Evolutionary conservation across 257 asterid genomes (phyloP), one percentile per base, ranked within the genome.

Genomic region (Petunia secreta): DNA sequence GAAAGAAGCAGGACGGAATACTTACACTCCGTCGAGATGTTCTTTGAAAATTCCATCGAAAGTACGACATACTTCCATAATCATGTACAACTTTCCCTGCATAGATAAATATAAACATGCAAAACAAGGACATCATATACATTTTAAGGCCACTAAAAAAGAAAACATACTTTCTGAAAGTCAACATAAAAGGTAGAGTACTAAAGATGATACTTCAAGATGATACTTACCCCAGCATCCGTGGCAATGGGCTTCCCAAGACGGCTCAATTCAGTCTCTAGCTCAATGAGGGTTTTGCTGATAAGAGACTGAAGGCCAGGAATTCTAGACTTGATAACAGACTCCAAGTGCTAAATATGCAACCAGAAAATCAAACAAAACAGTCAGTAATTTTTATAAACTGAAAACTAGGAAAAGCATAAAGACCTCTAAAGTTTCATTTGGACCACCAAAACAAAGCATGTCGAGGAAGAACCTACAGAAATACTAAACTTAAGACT

Each of bases 241-340:
- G 97, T 89, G 46, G 99, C 99, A 80, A 95, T 84, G 79, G 98
- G 93, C 91, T 91, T 95, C 87, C 99, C 99, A 63, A 95, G 92
- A 64, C 97, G 96, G 86, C 95, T 89, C 93, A 89, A 83, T 88
- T 95, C 99, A 25, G 90, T 87, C 83, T 95, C 99, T 81, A 95
- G 87, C 78, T 95, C 99, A 85, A 90, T 87, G 55, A 95, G 87
- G 78, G 98, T 92, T 90, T 95, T 95, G 89, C 84, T 95, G 86
- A 95, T 95, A 58, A 95, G 95, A 14, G 98, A 94, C 91, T 96
- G 99, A 85, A 96, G 98, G 85, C 98, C 95, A 77, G 99, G 99
- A 80, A 96, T 96, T 86, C 99, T 91, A 76, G 99, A 94, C 88
- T 95, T 95, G 90, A 95, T 95, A 81, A 93, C 99, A 63, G 98